Base-by-base conservation (phyloP, 2,329 filamentous ascomycete genomes). In the Pseudogymnoascus verrucosus region DNA sequence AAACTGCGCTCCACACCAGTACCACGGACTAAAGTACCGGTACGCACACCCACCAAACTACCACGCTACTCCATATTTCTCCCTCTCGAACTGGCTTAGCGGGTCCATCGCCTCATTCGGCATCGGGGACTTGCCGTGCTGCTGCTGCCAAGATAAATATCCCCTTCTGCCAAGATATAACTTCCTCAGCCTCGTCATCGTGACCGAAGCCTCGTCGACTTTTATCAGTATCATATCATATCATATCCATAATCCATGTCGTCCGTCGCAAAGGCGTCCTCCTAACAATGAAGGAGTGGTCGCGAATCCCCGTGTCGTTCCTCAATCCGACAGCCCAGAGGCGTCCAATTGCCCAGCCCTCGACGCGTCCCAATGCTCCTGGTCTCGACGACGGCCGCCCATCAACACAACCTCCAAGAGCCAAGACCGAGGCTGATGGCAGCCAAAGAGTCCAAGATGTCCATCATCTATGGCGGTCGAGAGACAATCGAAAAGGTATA, bases 251-350 rank as follows among this genome's bases (percentile, higher is more conserved):
- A 21, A 2, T n/a, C 42, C 42, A 47, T 47, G 42, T 12, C 21
- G 21, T n/a, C 42, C 2, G 11, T 47, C 11, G 42, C 19, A 12
- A 34, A 34, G 31, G 12, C 42, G 21, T 11, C 19, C 42, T 47
- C 42, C 11, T 26, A 26, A 6, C 42, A 47, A 47, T 47, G 42
- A 26, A 26, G 42, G 42, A 47, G 42, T 47, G 5, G 42, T 14
- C 42, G 6, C 11, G 11, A 2, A 47, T 47, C 42, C 78, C 80
- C 8, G 66, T 82, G 21, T 64, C 71, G 1, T 82, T 80, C 66
- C 71, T 83, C 44, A 82, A 83, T 65, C 80, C 81, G 4, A 84
- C 81, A 44, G 62, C 64, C 66, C 63, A 70, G 70, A 64, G 63
- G 19, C 65, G 62, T 44, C 60, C 65, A 37, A 21, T 66, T 12